Conservation (phyloP, 2,329 filamentous ascomycete species). For the Byssochlamys sp. region DNA sequence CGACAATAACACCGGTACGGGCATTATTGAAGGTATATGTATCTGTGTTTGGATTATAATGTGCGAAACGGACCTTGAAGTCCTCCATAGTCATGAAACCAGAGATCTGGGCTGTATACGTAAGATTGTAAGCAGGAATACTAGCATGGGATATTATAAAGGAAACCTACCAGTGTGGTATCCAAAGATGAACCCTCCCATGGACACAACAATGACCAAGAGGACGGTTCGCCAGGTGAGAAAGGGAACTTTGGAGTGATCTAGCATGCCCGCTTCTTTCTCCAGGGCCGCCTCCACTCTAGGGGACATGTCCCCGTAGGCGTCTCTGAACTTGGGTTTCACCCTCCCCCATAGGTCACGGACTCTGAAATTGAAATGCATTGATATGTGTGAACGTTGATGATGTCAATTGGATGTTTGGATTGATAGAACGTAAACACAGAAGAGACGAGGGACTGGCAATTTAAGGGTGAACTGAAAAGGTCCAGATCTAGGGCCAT, state of each 20-base stretch:
- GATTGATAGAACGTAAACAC: not conserved
- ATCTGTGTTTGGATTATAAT: constrained; percentile 18
- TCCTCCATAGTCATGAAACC: constrained; percentile 40
- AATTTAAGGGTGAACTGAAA: not conserved
- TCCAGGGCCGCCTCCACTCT: constrained; percentile 23
- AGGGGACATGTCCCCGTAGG: constrained; percentile 4
- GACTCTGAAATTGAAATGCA: not conserved
- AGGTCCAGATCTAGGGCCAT: not conserved
- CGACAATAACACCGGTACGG: constrained; percentile 37
- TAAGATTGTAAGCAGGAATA: not conserved
- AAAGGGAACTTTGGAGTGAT: constrained; percentile 35
- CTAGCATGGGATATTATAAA: constrained; percentile 1
- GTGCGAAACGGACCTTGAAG: constrained; percentile 34
- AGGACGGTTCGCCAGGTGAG: constrained; percentile 35
- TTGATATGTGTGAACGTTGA: not conserved
- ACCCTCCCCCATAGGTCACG: not conserved
- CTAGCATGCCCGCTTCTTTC: constrained; percentile 23
- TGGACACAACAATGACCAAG: constrained; percentile 37
- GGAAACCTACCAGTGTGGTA: constrained; percentile 32
- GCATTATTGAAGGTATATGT: constrained; percentile 35
- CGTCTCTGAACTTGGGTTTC: not conserved
- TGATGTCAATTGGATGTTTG: not conserved
- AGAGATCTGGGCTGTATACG: constrained; percentile 31
- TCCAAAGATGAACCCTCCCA: constrained; percentile 41
- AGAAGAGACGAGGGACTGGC: not conserved